Evolutionary conservation across 2,329 filamentous ascomycete species (phyloP).

Genomic region (Botrytis medusae): DNA sequence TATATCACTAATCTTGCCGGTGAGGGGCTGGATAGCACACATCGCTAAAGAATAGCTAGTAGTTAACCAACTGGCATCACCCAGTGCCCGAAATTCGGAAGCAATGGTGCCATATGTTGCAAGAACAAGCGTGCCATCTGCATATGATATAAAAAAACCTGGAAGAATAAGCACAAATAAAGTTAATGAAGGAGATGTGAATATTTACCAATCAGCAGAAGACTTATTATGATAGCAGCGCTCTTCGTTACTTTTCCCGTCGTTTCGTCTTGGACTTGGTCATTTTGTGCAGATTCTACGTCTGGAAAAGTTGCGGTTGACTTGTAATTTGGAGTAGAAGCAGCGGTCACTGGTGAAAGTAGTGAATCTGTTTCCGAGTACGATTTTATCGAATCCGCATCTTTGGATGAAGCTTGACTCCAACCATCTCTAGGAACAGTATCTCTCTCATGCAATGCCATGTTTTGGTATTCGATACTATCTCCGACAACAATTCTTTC

Average conservation of each 20-base stretch:
- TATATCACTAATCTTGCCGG: slow-evolving; percentile 69
- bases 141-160: slow-evolving; percentile 65
- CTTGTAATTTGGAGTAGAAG: slow-evolving; percentile 23
- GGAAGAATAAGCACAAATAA: neutral
- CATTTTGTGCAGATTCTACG: slow-evolving; percentile 14
- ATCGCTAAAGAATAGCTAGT: slow-evolving; percentile 68
- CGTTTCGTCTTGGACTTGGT: neutral
- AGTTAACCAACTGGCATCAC: slow-evolving; percentile 58
- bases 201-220: slow-evolving; percentile 31
- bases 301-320: slow-evolving; percentile 8
- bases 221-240: slow-evolving; percentile 26
- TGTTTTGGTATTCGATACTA: neutral
- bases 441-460: slow-evolving; percentile 14
- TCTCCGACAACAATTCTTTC: neutral
- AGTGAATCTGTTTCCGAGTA: slow-evolving; percentile 20
- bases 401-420: slow-evolving; percentile 12
- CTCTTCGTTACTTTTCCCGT: neutral
- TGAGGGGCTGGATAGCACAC: slow-evolving; percentile 73
- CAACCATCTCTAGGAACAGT: neutral
- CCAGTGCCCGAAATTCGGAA: slow-evolving; percentile 58
- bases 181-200: neutral
- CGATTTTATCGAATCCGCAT: slow-evolving; percentile 1
- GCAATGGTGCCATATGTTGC: slow-evolving; percentile 64
- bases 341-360: slow-evolving; percentile 15
- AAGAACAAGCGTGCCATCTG: slow-evolving; percentile 63